Conservation (phyloP, 2,329 filamentous ascomycete species). For the Penicillium sp. region DNA sequence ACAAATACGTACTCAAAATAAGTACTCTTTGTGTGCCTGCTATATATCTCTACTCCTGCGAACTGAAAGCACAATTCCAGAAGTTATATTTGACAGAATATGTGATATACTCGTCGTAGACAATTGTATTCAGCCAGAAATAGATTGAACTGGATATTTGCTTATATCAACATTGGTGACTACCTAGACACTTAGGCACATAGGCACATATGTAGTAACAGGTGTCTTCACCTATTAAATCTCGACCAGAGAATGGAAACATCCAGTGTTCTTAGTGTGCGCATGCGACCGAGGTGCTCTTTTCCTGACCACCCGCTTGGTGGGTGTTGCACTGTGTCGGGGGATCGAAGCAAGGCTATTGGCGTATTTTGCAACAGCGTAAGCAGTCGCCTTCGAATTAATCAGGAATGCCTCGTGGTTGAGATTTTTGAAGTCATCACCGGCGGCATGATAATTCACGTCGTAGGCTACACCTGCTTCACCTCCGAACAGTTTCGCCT, state of each 20-base stretch:
- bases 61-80: neutral
- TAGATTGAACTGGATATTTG: neutral
- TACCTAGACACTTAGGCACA: too few relatives aligned
- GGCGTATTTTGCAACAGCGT: constrained; percentile 29
- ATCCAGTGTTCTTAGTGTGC: constrained; percentile 21
- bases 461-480: constrained; percentile 58
- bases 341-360: constrained; percentile 24
- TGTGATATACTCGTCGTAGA: neutral
- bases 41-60: neutral
- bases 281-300: constrained; percentile 9
- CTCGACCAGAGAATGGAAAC: constrained; percentile 22
- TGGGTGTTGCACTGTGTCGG: constrained; percentile 1
- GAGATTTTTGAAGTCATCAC: constrained; percentile 55
- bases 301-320: neutral
- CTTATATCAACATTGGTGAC: neutral
- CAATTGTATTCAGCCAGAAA: neutral
- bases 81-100: neutral
- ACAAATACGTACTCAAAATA: neutral
- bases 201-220: neutral
- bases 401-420: constrained; percentile 36
- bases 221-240: neutral
- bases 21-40: neutral
- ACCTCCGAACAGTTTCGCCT: constrained; percentile 68
- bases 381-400: constrained; percentile 27
- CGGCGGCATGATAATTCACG: constrained; percentile 54